phyloP scores from a whole-genome alignment of 345 rosid genomes.

The Murraya paniculata region DNA sequence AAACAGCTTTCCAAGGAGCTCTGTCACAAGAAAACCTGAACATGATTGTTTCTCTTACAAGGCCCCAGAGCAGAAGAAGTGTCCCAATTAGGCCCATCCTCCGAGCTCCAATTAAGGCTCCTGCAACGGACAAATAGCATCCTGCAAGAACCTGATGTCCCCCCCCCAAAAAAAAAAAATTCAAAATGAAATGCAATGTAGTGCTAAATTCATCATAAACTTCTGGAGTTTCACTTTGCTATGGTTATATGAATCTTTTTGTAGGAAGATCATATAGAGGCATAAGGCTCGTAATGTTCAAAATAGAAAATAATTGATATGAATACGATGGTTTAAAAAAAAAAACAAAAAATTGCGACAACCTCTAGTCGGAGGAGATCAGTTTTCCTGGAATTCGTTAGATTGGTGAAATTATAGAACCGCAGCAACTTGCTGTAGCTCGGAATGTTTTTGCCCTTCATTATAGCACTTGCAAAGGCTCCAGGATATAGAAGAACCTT shows the following conservation, averaged over 20 bases:
- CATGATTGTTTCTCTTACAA: constrained; percentile 36
- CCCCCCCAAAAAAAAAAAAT: not conserved
- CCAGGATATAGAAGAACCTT: constrained; percentile 79
- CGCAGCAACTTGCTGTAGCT: constrained; percentile 33
- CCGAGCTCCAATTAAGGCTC: constrained; percentile 51
- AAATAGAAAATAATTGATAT: not conserved
- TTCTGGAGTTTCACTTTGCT: too few relatives aligned
- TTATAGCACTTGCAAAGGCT: constrained; percentile 46
- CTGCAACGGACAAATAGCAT: constrained; percentile 67
- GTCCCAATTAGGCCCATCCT: constrained; percentile 66
- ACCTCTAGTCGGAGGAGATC: constrained; percentile 70
- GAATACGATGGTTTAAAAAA: not conserved
- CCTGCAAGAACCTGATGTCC: constrained; percentile 66
- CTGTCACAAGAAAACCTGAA: constrained; percentile 17
- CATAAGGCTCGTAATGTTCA: too few relatives aligned
- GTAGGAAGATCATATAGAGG: too few relatives aligned
- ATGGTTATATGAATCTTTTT: too few relatives aligned
- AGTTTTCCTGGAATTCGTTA: constrained; percentile 19
- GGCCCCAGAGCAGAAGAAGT: constrained; percentile 64
- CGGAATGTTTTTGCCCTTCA: constrained; percentile 33
- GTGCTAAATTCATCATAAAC: not conserved
- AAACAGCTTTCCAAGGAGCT: constrained; percentile 15
- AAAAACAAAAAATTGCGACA: not conserved
- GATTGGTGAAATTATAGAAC: constrained; percentile 32
- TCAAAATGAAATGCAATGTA: not conserved